Evolutionary conservation across 225 moss, liverwort and hornwort genomes (phyloP), one percentile per base, ranked within the genome.

Genomic region (Climacium dendroides): DNA sequence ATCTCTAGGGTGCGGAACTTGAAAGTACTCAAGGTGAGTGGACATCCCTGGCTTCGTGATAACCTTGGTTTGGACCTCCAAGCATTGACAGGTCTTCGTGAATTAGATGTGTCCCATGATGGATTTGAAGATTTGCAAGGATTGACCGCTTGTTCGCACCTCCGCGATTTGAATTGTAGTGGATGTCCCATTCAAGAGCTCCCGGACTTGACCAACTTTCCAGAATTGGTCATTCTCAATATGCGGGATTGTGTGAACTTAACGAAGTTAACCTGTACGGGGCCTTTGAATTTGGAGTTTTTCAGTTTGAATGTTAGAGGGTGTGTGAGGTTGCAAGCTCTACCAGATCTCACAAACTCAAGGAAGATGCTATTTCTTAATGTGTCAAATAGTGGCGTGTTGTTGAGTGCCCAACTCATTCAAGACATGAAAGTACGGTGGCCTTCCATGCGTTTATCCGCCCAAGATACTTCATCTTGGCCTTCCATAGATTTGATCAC

Each of bases 361-460:
- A 9, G 0, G 8, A 0, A 8, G 2, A 15, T 70, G 25, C 0
- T 0, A 4, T 0, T 0, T 0, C 1, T 70, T 0, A 0, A 25
- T 70, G 41, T 70, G 26, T 43, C 15, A 26, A 25, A 70, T 5
- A 70, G 43, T 43, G 26, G 70, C 1, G 26, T 70, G 15, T 3
- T 70, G 15, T 15, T 41, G 26, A 43, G 43, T 70, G 26, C 26
- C 3, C 4, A 70, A 0, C 5, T 41, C 41, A 70, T 26, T 43
- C 43, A 43, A 43, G 15, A 70, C 14, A 26, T 43, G 5, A 9
- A 41, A 43, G 70, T 1, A 14, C 15, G 5, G 14, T 70, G 41
- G 25, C 41, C 25, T 69, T 24, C 14, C 3, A 39, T 39, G 24
- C 0, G 3, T 69, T 39, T 69, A 14, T 3, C 8, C 39, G 35